Evolutionary conservation across 306 rosid species (phyloP), one percentile per base, ranked within the genome.

Genomic region (Quercus berberidifolia): DNA sequence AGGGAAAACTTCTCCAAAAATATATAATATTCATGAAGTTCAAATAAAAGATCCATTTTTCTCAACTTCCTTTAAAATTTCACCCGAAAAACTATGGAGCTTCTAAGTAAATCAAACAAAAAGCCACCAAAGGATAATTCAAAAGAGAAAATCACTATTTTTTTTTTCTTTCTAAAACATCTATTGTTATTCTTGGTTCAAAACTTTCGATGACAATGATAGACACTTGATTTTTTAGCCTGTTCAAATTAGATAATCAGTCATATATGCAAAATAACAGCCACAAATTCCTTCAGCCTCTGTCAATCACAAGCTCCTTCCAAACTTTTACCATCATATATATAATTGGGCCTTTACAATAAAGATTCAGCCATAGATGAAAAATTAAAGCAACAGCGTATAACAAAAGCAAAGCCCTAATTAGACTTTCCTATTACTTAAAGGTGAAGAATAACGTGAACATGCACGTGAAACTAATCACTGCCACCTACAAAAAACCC

Each of bases 381-480:
- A 64, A 64, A 49, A 18, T 59, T 9, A 59, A 51, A 5, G n/a
- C 64, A 54, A 57, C 54, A 74, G 41, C 59, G 46, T 30, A 49
- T 76, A 63, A 77, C 62, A 72, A 33, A 43, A 12, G 58, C 70
- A 30, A 77, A 76, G 63, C 55, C 81, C 43, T 46, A 80, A 75
- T 28, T 57, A 30, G 13, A 64, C 51, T 75, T 68, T 55, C 28
- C 70, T 33, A 78, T 64, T 79, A 26, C 68, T 82, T 69, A 57
- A 76, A 83, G 85, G 85, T 78, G 85, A 81, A 81, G 85, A 83
- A 87, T 57, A 43, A 82, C 75, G 75, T 78, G 82, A 78, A 80
- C 13, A 74, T 77, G 68, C 80, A 81, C 78, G 65, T 58, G 38
- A 76, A 76, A 59, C 26, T 57, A 75, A 81, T 83, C 71, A 67